Conservation (phyloP, 495 filamentous ascomycete genomes). For the Aspergillus sparsus region DNA sequence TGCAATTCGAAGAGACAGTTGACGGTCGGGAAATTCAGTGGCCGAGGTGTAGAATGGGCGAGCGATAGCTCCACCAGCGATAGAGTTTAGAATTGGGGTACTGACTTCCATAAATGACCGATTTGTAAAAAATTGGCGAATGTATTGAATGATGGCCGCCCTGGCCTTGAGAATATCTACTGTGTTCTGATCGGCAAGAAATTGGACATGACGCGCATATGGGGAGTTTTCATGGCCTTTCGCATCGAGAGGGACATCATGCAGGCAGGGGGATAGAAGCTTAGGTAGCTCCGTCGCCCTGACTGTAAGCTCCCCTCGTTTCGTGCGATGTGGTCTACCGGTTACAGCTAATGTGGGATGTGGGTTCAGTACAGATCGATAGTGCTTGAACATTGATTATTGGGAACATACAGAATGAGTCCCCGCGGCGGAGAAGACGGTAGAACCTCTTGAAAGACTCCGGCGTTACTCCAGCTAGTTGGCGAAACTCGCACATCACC, state of each 20-base stretch:
- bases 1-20: conserved; percentile 78
- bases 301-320: conserved; percentile 76
- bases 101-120: conserved; percentile 79
- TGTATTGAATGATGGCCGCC: conserved; percentile 68
- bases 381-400: conserved; percentile 10
- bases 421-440: conserved; percentile 65
- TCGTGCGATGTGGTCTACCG: conserved; percentile 70
- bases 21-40: conserved; percentile 66
- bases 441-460: conserved; percentile 60
- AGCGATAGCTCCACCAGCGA: conserved; percentile 80
- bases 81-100: conserved; percentile 79
- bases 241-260: conserved; percentile 68
- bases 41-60: conserved; percentile 79
- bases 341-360: conserved; percentile 53
- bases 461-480: conserved; percentile 47
- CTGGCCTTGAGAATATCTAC: conserved; percentile 72
- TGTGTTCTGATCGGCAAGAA: conserved; percentile 67
- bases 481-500: conserved; percentile 65
- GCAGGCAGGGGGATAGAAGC: conserved; percentile 74
- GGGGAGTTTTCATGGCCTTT: conserved; percentile 65
- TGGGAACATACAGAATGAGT: conserved; percentile 69
- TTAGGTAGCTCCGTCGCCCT: conserved; percentile 63
- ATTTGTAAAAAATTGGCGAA: conserved; percentile 72
- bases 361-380: conserved; percentile 22
- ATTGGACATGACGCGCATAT: conserved; percentile 73